Evolutionary conservation across 2,329 filamentous ascomycete genomes (phyloP), one percentile per base, ranked within the genome.

Genomic region (Colletotrichum costaricense): DNA sequence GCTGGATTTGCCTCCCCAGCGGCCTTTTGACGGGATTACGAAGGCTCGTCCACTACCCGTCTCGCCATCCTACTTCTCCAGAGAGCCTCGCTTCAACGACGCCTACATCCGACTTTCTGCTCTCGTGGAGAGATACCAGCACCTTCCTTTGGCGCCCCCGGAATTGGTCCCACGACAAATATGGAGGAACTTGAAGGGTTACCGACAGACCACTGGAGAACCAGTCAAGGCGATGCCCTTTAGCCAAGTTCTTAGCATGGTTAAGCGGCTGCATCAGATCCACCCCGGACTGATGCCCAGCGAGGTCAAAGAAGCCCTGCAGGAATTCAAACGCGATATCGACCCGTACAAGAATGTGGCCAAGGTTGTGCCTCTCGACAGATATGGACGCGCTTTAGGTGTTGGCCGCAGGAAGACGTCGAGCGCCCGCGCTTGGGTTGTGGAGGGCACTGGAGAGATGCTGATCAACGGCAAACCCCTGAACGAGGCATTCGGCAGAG

Each of bases 11-110:
- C 70, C 71, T 11, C 73, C 70, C 33, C 55, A 77, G 16, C 75
- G 80, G 0, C 80, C 82, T 1, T 80, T 82, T n/a, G 73, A 79
- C 12, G 79, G 79, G 56, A 76, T 83, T 33, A 76, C 78, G 30
- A 88, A 90, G 76, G 92, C 94, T 66, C 94, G 97, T 76, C 87
- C 97, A 26, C 86, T 98, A 46, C 97, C 97, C 24, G 88, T 89
- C 30, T 98, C 95, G 46, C 92, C 94, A 3, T 97, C 96, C n/a
- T 99, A 99, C 85, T 99, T 98, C 86, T 95, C 95, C 65, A 93
- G 93, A 65, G 93, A 93, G 74, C 93, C 95, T 2, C 88, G 89
- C 67, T 98, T 98, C 87, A 97, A 93, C 83, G 97, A 99, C 84
- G 90, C 94, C 79, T 90, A 93, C 77, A 89, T 98, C 76, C 85